Evolutionary conservation across 2,329 filamentous ascomycete species (phyloP).

Genomic region (Hymenoscyphus salicellus): DNA sequence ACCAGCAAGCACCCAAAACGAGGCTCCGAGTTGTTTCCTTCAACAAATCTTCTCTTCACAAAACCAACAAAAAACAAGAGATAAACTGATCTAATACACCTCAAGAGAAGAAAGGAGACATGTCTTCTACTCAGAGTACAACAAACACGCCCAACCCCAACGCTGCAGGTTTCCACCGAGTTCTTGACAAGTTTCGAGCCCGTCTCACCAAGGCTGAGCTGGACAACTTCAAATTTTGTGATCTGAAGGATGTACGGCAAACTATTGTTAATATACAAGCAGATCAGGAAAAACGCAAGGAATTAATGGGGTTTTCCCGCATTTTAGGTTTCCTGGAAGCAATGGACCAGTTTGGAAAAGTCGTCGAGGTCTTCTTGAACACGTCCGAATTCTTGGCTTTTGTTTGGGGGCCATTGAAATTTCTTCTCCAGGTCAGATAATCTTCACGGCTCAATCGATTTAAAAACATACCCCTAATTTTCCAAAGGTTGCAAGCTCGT

Average conservation of each 20-base stretch:
- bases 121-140: no score
- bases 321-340: conserved; percentile 32
- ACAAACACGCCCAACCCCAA: no score
- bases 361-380: conserved; percentile 39
- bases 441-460: conserved; percentile 7
- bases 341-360: conserved; percentile 39
- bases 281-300: conserved; percentile 30
- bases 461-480: background rate
- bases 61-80: no score
- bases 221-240: conserved; percentile 5
- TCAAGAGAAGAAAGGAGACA: no score
- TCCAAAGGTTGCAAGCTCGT: conserved; percentile 34
- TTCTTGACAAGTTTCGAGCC: background rate
- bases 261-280: conserved; percentile 22
- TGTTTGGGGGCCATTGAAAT: conserved; percentile 40
- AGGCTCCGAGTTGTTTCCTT: no score
- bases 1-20: no score
- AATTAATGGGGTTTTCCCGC: conserved; percentile 26
- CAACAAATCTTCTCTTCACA: no score
- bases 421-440: conserved; percentile 29
- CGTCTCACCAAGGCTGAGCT: conserved; percentile 6
- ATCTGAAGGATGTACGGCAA: conserved; percentile 5
- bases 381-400: conserved; percentile 35
- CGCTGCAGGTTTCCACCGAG: no score
- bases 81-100: no score